Percentiles rank a stretch among this genome's conserved stretches.
These are phyloP conservation scores for Prillingera fragicola DNA, from an alignment of 1,284 basidiomycete species.

Conservation along the genomic window DNA sequence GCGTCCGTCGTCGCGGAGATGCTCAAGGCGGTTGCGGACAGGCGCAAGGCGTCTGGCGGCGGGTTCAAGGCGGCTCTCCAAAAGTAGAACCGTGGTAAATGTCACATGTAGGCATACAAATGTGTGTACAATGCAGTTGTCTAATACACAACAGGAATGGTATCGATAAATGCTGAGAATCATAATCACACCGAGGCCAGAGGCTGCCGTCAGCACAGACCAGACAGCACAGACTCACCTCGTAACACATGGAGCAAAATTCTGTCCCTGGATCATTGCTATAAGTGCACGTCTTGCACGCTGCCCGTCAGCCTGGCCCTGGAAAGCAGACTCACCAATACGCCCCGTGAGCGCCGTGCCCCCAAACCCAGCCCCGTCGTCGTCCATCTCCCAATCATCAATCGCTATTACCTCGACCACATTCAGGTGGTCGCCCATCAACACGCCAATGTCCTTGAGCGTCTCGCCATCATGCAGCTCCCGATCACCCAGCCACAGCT, in stretches of 20 bases:
- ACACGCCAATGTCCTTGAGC: constrained; percentile 24
- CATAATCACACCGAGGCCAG: no score
- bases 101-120: no score
- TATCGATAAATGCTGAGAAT: no score
- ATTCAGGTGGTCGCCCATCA: constrained; percentile 22
- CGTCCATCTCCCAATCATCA: constrained; percentile 21
- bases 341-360: constrained; percentile 33
- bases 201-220: no score
- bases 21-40: no score
- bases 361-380: constrained; percentile 33
- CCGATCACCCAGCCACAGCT: constrained; percentile 18
- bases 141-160: no score
- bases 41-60: no score
- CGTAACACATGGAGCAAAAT: constrained; percentile 20
- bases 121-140: no score
- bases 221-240: no score
- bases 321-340: constrained; percentile 18
- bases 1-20: no score
- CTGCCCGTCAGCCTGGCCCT: constrained; percentile 3
- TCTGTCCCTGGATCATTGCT: constrained; percentile 21
- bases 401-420: constrained; percentile 21
- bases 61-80: no score
- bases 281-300: constrained; percentile 27
- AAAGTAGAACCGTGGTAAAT: no score
- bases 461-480: constrained; percentile 28